phyloP scores from a whole-genome alignment of 2,329 filamentous ascomycete genomes.

The Arthrobotrys megalospora region DNA sequence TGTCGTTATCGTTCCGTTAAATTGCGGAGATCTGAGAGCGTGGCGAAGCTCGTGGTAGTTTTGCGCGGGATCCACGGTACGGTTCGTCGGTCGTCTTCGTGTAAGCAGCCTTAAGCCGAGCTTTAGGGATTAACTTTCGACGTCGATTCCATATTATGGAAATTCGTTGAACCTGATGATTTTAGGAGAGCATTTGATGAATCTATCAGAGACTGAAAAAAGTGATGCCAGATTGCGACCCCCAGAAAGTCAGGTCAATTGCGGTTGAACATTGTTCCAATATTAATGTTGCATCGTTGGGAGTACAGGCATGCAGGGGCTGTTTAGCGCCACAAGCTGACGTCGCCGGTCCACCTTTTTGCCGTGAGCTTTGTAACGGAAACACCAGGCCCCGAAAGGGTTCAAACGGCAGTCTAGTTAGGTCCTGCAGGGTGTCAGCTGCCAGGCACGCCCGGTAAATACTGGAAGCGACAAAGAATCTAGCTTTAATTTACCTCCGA shows the following conservation, averaged over 20 bases:
- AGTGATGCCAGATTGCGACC: not conserved
- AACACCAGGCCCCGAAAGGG: no score
- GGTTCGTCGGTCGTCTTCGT: not conserved
- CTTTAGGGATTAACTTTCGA: no score
- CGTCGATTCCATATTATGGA: no score
- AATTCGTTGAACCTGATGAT: not conserved
- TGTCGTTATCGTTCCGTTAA: not conserved
- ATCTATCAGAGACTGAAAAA: not conserved
- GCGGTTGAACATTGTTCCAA: not conserved
- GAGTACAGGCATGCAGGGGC: not conserved
- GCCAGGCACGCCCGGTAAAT: no score
- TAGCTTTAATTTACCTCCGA: no score
- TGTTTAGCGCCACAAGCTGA: not conserved
- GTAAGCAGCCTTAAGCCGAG: no score
- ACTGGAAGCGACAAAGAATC: no score
- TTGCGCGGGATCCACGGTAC: not conserved
- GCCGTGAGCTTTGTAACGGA: no score
- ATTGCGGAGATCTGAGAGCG: not conserved
- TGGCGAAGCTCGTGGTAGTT: not conserved
- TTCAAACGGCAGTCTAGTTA: no score
- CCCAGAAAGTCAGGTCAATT: not conserved
- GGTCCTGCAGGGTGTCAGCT: no score
- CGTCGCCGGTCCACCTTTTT: not conserved
- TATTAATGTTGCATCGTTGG: constrained; percentile 1
- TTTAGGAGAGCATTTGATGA: not conserved